phyloP scores from a whole-genome alignment of 2,329 filamentous ascomycete genomes.

The Diaporthe velutina region DNA sequence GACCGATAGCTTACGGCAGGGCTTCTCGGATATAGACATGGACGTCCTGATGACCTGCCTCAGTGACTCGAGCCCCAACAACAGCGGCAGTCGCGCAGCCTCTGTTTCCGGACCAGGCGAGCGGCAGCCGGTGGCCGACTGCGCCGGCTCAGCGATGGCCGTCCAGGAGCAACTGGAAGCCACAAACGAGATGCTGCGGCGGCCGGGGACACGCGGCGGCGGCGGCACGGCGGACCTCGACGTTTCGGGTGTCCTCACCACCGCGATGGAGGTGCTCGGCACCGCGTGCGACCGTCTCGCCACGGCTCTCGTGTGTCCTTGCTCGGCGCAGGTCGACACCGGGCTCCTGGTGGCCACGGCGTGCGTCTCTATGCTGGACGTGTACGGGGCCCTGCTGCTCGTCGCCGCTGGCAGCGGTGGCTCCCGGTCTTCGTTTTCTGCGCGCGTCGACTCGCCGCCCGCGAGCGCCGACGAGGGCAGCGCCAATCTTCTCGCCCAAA shows the following conservation, averaged over 20 bases:
- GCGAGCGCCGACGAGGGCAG: no score
- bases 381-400: background rate
- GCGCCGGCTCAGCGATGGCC: background rate
- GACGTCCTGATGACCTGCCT: background rate
- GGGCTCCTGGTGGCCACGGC: background rate
- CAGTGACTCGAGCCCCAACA: background rate
- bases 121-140: background rate
- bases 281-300: background rate
- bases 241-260: background rate
- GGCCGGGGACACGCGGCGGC: no score
- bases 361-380: background rate
- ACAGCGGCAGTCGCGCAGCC: background rate
- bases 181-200: background rate
- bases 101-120: background rate
- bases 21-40: background rate
- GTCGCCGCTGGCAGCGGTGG: no score
- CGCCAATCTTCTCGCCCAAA: background rate
- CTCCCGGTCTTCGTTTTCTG: no score
- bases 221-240: no score
- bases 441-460: no score
- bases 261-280: background rate
- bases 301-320: background rate
- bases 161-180: background rate
- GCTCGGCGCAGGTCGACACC: background rate
- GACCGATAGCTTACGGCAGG: background rate